These are phyloP conservation scores for Coemansia sp. DNA, from an alignment of 192 early-diverging fungal genomes.

Conservation along the genomic window DNA sequence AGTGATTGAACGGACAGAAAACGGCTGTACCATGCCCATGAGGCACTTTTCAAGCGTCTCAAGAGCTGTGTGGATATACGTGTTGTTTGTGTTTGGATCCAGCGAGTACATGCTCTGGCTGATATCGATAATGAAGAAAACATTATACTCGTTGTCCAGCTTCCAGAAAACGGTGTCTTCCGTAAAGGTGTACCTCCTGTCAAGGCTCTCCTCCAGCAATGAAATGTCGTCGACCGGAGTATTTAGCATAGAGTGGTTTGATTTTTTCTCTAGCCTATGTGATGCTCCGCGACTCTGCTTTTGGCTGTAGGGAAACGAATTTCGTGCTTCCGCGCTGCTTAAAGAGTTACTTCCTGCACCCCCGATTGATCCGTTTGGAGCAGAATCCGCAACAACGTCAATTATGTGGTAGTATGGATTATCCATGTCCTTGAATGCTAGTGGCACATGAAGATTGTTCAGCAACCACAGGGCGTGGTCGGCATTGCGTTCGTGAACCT, in stretches of 20 bases:
- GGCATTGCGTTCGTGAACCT: slow-evolving; percentile 30
- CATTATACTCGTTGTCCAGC: slow-evolving; percentile 44
- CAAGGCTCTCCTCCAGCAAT: slow-evolving; percentile 34
- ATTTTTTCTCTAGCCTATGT: slow-evolving; percentile 19
- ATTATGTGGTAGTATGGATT: slow-evolving; percentile 32
- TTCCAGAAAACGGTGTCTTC: slow-evolving; percentile 55
- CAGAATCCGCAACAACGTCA: slow-evolving; percentile 26
- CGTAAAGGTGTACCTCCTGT: slow-evolving; percentile 53
- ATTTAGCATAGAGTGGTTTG: slow-evolving; percentile 7
- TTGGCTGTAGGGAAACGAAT: slow-evolving; percentile 11
- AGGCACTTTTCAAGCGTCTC: slow-evolving; percentile 56
- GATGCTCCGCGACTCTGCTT: slow-evolving; percentile 16
- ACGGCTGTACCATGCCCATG: slow-evolving; percentile 53
- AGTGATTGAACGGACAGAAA: slow-evolving; percentile 31
- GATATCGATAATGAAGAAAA: slow-evolving; percentile 55
- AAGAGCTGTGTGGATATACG: slow-evolving; percentile 49
- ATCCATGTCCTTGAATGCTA: slow-evolving; percentile 41
- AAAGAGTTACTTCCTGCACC: neutral
- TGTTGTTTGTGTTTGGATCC: slow-evolving; percentile 48
- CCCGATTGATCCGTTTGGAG: slow-evolving; percentile 1
- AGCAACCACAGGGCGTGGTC: slow-evolving; percentile 53
- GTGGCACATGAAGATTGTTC: slow-evolving; percentile 46
- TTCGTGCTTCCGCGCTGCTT: slow-evolving; percentile 13
- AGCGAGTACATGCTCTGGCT: slow-evolving; percentile 60
- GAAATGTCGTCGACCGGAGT: slow-evolving; percentile 14